Base-by-base conservation (phyloP, 768 basidiomycete species). In the Suillus clintonianus region DNA sequence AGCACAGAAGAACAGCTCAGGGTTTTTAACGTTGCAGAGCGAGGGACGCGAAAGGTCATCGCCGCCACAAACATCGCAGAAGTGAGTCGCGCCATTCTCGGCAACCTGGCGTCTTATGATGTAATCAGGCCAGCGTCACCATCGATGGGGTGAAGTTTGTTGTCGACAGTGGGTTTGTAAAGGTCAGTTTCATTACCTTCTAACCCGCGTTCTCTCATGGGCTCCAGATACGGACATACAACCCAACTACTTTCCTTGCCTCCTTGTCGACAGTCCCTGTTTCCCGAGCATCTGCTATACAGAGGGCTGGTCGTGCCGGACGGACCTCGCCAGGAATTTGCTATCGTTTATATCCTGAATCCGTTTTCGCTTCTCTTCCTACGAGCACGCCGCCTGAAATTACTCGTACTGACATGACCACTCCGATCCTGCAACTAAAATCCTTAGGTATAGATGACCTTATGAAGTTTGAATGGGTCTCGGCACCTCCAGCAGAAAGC, bases 61-160 rank as follows among this genome's bases (percentile, higher is more conserved):
- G 85, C 97, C 34, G 85, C 93, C 4, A 99, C 97, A 0, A 99
- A 99, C 73, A 96, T 99, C 56, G 97, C 97, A 17, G 97, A 99
- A 78, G 92, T 90, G 66, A 27, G 77, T 59, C 30, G 47, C 27
- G 50, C n/a, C 8, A 54, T 19, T 22, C 41, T 48, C 42, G 54
- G 36, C 47, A 32, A 11, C 37, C 8, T 47, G 11, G 30, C n/a
- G 37, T 41, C 57, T 41, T 13, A 36, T 24, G 32, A 9, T 30
- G 51, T 61, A 42, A 42, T 27, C 62, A 94, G 92, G 96, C 97
- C 17, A 95, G 93, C 72, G 91, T 99, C 27, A 99, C 97, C 1
- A 98, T 99, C 62, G 94, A 98, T 47, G 95, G 96, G 4, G 89
- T 99, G 65, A 91, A 90, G 67, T 99, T 89, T 71, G 96, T 99